Evolutionary conservation across 2,329 filamentous ascomycete genomes (phyloP), one percentile per base, ranked within the genome.

Genomic region (Orbilia quercus): DNA sequence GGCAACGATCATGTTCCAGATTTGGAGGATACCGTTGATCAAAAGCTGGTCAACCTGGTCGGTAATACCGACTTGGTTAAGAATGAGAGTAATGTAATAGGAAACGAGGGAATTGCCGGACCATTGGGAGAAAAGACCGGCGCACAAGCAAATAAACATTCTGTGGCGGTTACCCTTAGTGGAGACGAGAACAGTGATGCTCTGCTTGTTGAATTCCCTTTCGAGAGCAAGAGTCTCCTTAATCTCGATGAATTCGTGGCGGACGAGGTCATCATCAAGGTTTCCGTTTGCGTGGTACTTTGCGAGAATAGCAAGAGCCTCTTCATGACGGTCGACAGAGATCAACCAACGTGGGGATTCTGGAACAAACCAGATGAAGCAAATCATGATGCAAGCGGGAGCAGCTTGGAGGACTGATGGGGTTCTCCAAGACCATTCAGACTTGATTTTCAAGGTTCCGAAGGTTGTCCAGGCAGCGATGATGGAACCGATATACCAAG

Each of bases 111-210:
- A 83, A 75, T 86, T 86, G 36, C 85, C 85, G 60, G 82, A 84
- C 84, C 84, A 87, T 75, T 88, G 86, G 7, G 83, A 84, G 80
- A 87, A 87, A 71, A 86, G 80, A 71, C 85, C 85, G 6, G 85
- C 81, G 20, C 82, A 81, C 51, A 86, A 78, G n/a, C 84, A 80
- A 63, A 88, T 85, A 53, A 85, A 77, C 25, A 86, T 80, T 36
- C 86, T 81, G 75, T 84, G 83, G 38, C 85, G 82, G 78, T 87
- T 88, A 40, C 84, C 85, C 22, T 81, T 81, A 3, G 83, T 85
- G 59, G 81, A 82, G 77, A 82, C 78, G 38, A 86, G 80, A 65
- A 84, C 81, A 4, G 78, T 65, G 81, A 84, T 85, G 45, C 80
- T 79, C 58, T 82, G 82, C 76, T 80, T 79, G 76, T 83, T 80